Base-by-base conservation (phyloP, 257 asterid genomes). In the Fraxinus quadrangulata region DNA sequence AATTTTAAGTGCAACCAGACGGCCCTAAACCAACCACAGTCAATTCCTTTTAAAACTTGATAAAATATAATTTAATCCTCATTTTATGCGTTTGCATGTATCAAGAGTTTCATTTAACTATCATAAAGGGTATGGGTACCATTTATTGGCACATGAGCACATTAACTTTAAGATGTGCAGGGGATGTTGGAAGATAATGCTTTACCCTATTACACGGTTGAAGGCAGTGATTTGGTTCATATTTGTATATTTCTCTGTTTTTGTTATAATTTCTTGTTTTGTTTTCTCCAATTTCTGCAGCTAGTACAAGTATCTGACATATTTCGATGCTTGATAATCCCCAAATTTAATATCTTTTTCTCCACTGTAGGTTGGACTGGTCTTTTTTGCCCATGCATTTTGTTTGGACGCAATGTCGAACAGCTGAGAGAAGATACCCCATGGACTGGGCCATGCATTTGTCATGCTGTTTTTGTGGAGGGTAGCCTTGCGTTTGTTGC, bases 301-400 rank as follows among this genome's bases (percentile, higher is more conserved):
- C 24, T 65, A 61, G 34, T 40, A 10, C 4, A 3, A 37, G 1
- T 61, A 71, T n/a, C 21, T 70, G 26, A 8, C 72, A 30, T 34
- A 30, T 36, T 59, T 72, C 69, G 33, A 26, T 78, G 75, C 47
- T 67, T 28, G 36, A 76, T 70, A 45, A 54, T 68, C 79, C 79
- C 56, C 2, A 26, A 80, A 26, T n/a, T 24, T 26, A 63, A 0
- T 63, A 42, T 72, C 34, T 36, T 65, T 10, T 39, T 39, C 39
- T 77, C 34, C 77, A 61, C 76, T 77, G 49, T 81, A 96, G 99
- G 92, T 73, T 79, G 89, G 92, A 90, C 85, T n/a, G 99, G 98
- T 75, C 91, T 96, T n/a, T 93, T 92, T 77, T 96, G 99, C 81
- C 99, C 99, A 1, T 96, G 99, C 77, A 89, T 96, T 75, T 85